Base-by-base conservation (phyloP, 345 rosid genomes). In the Angophora floribunda region DNA sequence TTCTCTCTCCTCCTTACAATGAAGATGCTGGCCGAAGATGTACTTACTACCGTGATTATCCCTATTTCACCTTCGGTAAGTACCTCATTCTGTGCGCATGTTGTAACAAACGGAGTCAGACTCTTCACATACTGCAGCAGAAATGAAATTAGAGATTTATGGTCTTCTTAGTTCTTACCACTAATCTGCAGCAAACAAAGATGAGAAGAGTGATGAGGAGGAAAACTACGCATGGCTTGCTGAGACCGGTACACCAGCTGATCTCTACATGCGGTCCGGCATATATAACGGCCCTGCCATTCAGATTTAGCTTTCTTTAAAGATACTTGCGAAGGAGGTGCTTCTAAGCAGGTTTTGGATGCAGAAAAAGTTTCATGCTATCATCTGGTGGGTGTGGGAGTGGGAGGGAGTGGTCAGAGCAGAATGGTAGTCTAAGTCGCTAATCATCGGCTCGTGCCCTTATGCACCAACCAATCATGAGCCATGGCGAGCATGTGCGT, bases 151-250 rank as follows among this genome's bases (percentile, higher is more conserved):
- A 32, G 36, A 53, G 52, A 59, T 24, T 16, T 49, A 8, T 51
- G 59, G 61, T 87, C 15, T 30, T 53, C 36, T 79, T 59, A 36
- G 51, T 67, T 44, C 41, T 57, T 85, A 13, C 45, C 22, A 12
- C 85, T 87, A 88, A 90, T 89, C 88, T 86, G 87, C 92, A 89
- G 97, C 93, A 88, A 89, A 88, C 80, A 94, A 91, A 90, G 89
- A 88, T 45, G 94, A 89, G 88, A 87, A 59, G 15, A 88, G 85
- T n/a, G 92, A 93, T 85, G 94, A 94, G 26, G 92, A 91, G 90
- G 98, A 95, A 87, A 95, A 95, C 12, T 91, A 93, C 88, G 99
- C 97, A 26, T 96, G 99, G 99, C 98, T 98, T 79, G 95, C 95
- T 7, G 95, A 95, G 94, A 93, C 92, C n/a, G 94, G 91, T 26